These are phyloP conservation scores for Rhizophagus sp. DNA, from an alignment of 192 early-diverging fungal species.

Conservation along the genomic window DNA sequence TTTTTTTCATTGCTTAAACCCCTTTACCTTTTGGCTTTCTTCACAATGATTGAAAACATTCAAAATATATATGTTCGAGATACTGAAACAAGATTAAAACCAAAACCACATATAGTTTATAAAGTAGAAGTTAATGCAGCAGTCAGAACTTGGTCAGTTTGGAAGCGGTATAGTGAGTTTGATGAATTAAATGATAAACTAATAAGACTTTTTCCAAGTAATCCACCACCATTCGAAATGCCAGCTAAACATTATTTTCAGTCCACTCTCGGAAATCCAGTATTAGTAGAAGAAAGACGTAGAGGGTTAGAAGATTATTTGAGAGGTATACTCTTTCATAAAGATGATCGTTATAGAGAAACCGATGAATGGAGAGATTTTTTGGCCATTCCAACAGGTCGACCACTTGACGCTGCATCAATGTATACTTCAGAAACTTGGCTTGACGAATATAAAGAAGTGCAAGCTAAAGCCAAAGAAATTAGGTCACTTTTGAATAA, in stretches of 20 bases:
- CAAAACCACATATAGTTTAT: conserved; percentile 73
- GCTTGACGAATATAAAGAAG: conserved; percentile 72
- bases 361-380: conserved; percentile 76
- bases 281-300: conserved; percentile 71
- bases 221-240: conserved; percentile 59
- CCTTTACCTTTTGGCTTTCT: not conserved
- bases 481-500: conserved; percentile 71
- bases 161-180: conserved; percentile 87
- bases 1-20: too few relatives aligned
- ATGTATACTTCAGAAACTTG: conserved; percentile 73
- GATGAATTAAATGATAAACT: conserved; percentile 67
- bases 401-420: conserved; percentile 45
- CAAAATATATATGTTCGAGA: conserved; percentile 58
- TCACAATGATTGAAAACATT: conserved; percentile 56
- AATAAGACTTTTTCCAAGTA: conserved; percentile 62
- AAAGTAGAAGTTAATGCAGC: conserved; percentile 74
- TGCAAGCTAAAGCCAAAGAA: conserved; percentile 65
- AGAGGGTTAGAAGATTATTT: conserved; percentile 80
- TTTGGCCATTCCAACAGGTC: conserved; percentile 62
- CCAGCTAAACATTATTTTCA: conserved; percentile 77
- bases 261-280: conserved; percentile 58
- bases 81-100: conserved; percentile 49
- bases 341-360: conserved; percentile 73
- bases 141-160: conserved; percentile 83
- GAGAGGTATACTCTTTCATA: conserved; percentile 63